Percentiles rank a stretch among this genome's conserved stretches.
Evolutionary conservation across 2,329 filamentous ascomycete genomes (phyloP).

Genomic region (Calonectria honghensis): DNA sequence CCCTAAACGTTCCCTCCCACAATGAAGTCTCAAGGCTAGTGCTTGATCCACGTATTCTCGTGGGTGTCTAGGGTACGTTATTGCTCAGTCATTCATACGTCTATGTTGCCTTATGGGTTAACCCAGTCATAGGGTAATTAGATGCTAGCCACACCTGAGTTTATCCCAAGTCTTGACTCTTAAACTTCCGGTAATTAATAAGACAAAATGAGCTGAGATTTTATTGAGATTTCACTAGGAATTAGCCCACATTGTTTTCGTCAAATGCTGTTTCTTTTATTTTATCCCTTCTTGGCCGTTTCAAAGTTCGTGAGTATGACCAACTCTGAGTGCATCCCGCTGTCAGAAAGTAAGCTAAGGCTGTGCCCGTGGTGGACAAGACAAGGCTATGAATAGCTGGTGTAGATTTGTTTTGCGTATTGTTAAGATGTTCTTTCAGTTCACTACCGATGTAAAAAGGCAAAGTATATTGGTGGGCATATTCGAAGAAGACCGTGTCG

Average conservation of each 20-base stretch:
- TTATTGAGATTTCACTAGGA: background rate
- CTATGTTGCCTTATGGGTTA: background rate
- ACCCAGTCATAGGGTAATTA: background rate
- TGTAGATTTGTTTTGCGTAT: background rate
- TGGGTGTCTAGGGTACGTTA: background rate
- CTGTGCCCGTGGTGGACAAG: no score
- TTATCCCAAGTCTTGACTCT: background rate
- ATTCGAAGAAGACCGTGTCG: background rate
- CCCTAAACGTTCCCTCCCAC: background rate
- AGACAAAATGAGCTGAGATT: background rate
- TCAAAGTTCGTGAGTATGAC: background rate
- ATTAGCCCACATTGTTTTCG: no score
- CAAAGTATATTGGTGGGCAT: background rate
- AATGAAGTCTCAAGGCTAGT: no score
- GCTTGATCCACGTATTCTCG: background rate
- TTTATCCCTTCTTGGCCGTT: background rate
- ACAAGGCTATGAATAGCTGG: no score
- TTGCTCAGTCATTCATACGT: background rate
- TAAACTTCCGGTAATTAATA: background rate
- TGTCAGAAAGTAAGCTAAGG: no score
- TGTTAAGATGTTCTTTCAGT: background rate
- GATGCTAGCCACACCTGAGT: background rate
- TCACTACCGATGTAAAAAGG: background rate
- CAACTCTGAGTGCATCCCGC: no score
- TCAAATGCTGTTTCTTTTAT: background rate